Evolutionary conservation across 2,329 filamentous ascomycete species (phyloP), one percentile per base, ranked within the genome.

Genomic region (Fonsecaea erecta): DNA sequence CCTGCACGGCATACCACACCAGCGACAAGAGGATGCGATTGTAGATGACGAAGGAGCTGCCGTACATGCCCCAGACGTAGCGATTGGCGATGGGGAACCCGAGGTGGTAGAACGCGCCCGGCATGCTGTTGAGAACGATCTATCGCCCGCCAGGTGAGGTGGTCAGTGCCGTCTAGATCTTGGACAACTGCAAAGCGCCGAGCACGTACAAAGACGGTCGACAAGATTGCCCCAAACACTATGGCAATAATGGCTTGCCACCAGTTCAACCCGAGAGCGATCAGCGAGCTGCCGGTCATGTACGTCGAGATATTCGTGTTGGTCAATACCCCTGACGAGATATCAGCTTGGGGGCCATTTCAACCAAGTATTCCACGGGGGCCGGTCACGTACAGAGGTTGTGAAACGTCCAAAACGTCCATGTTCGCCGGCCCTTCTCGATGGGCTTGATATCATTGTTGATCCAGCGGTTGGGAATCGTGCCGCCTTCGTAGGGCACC

Each of bases 201-300:
- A n/a, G n/a, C n/a, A n/a, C n/a, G n/a, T 37, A 60, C 56, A 77
- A 97, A 65, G 9, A 70, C 74, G 65, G 70, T 73, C 24, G 77
- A 68, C 14, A 76, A 73, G 43, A 87, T 82, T 75, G 97, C 96
- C 61, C 93, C 93, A 30, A 93, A 79, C 89, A 92, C 94, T 51
- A 97, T 91, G 74, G 90, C 93, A n/a, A 92, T 79, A 89, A 90
- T 92, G 1, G 91, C 89, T 79, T 96, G 92, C 92, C 92, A 96
- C 92, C 92, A 96, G 7, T 91, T 91, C 24, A 96, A 82, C 12
- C 92, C 91, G 14, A 75, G 62, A 1, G 76, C 73, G 28, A 78
- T 74, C 48, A 78, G 69, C 0, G 75, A 76, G 56, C 73, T 75
- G 18, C 75, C 74, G 3, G 71, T 73, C 74, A 75, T 73, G 28